A percentile compares a stretch with the other conserved stretches of the same genome.
Conservation (phyloP, 345 rosid species). For the Pistacia atlantica region DNA sequence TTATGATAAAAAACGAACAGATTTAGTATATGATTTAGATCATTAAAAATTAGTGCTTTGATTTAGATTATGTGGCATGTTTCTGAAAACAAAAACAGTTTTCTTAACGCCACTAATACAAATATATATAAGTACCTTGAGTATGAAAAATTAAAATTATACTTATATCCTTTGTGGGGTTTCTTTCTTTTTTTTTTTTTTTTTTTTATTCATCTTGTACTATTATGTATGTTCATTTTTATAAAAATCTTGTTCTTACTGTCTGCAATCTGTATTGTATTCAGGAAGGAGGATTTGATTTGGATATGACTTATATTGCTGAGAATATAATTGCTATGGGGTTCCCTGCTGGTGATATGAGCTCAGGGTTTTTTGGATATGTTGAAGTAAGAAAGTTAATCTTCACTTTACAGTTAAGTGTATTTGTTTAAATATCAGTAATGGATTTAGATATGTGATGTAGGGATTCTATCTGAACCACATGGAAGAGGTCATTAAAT, state of each 20-base stretch:
- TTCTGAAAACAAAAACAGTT: not conserved
- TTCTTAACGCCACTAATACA: not conserved
- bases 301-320: constrained; percentile 82
- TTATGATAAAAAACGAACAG: not conserved
- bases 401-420: constrained; percentile 10
- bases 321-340: constrained; percentile 94
- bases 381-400: constrained; percentile 57
- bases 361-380: constrained; percentile 88
- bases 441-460: constrained; percentile 32
- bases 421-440: not conserved
- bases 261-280: constrained; percentile 7
- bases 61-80: not conserved
- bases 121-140: not conserved
- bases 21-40: not conserved
- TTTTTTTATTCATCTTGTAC: not conserved
- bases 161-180: not conserved
- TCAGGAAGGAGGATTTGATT: constrained; percentile 89
- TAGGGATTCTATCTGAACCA: constrained; percentile 91
- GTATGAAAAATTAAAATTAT: no score
- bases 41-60: not conserved
- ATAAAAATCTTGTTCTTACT: not conserved
- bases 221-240: not conserved
- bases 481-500: constrained; percentile 92
- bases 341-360: constrained; percentile 96
- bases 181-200: no score